Evolutionary conservation across 192 early-diverging fungal genomes (phyloP), one percentile per base, ranked within the genome.

Genomic region (Nowakowskiella sp.): DNA sequence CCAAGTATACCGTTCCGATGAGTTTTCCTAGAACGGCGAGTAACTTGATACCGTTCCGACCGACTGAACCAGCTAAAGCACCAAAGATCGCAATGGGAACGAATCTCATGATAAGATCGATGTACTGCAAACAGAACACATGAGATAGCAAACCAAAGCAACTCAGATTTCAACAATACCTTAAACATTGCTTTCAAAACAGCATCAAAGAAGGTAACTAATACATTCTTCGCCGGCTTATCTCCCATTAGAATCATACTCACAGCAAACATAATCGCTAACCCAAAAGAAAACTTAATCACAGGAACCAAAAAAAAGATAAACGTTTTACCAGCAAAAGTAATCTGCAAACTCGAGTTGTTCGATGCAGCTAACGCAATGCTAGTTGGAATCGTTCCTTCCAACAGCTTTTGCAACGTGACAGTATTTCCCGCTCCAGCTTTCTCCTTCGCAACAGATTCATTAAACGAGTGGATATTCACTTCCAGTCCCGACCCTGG

Each of bases 51-150:
- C 85, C 84, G 44, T 79, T 80, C 5, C 61, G 53, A 16, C 77
- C 85, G 25, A 88, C 67, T 19, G 80, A 68, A 44, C 63, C 52
- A 31, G 85, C 83, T 10, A 86, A 51, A 16, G 81, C 52, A 24
- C 73, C 80, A 21, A 66, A 68, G 53, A 88, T 84, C 51, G 81
- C 84, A 55, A 86, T 71, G 28, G 84, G 84, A 10, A 78, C 84
- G 56, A 77, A 83, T 60, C 70, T 67, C 80, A 85, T 79, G 50
- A 79, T 64, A 45, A 82, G 32, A 0, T 51, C 66, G 22, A 72
- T 73, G 49, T 81, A 58, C 39, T 27, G 19, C 16, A 62, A 55
- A 24, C 6, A 29, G 6, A 42, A 4, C 21, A 4, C 30, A 31
- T 59, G 33, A 36, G 9, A 51, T 22, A 19, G 55, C 49, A 46